Evolutionary conservation across 2,329 filamentous ascomycete species (phyloP).

Genomic region (Aspergillus sp.): DNA sequence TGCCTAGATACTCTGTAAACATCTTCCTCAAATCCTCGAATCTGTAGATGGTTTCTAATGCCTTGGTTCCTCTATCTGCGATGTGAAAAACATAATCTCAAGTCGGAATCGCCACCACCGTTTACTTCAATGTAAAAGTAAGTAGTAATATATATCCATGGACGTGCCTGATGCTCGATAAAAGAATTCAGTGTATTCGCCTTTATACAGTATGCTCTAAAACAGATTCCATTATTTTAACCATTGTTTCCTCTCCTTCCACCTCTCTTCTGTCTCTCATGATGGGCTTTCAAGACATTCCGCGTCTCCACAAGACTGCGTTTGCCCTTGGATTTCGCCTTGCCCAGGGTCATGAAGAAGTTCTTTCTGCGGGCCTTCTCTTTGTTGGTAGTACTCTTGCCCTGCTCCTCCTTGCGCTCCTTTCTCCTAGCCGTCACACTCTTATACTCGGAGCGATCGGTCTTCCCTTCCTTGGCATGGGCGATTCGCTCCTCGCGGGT

Average conservation of each 20-base stretch:
- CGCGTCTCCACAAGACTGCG: constrained; percentile 83
- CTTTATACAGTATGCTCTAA: not conserved
- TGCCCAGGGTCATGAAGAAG: constrained; percentile 95
- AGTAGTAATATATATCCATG: not conserved
- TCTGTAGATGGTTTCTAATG: too few species aligned
- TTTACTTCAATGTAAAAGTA: too few species aligned
- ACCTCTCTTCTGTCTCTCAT: constrained; percentile 78
- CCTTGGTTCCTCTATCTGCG: too few species aligned
- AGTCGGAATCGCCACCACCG: too few species aligned
- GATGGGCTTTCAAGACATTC: constrained; percentile 75
- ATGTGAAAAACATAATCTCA: too few species aligned
- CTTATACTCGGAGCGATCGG: constrained; percentile 75
- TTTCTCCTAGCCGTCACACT: constrained; percentile 79
- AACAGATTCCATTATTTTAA: constrained; percentile 4
- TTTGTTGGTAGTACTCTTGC: constrained; percentile 95
- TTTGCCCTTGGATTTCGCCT: constrained; percentile 95
- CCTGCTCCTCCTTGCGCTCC: constrained; percentile 81
- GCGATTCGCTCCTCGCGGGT: constrained; percentile 89
- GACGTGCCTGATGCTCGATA: not conserved
- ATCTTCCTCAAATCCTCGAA: too few species aligned
- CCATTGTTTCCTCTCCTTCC: constrained; percentile 71
- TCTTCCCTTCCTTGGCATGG: constrained; percentile 77
- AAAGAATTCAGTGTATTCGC: not conserved
- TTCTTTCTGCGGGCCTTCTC: constrained; percentile 98
- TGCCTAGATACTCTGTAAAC: not conserved